A percentile compares a stretch with the other conserved stretches of the same genome.
Conservation (phyloP, 1,139 yeast species). For the Candida glucosophila region DNA sequence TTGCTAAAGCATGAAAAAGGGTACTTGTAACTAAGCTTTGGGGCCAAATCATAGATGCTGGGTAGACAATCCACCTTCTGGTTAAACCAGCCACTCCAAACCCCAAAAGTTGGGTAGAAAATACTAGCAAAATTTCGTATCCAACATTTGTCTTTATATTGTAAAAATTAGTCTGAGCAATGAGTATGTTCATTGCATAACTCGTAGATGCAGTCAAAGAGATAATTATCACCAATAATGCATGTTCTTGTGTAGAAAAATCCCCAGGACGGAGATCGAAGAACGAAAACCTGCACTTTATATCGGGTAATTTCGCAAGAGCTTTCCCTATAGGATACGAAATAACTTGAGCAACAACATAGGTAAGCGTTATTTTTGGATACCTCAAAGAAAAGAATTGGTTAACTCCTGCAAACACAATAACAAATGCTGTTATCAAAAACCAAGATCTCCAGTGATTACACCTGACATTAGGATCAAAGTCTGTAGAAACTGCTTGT, state of each 20-base stretch:
- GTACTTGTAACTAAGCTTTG: constrained; percentile 15
- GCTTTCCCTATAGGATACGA: constrained; percentile 48
- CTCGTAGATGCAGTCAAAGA: constrained; percentile 37
- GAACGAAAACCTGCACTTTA: constrained; percentile 30
- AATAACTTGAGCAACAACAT: constrained; percentile 43
- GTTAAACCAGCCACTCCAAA: constrained; percentile 15
- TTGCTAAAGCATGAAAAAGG: constrained; percentile 14
- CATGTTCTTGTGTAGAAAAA: constrained; percentile 36
- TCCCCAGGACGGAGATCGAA: constrained; percentile 48
- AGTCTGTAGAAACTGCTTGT: constrained; percentile 10
- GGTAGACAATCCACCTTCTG: constrained; percentile 16
- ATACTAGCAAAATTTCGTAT: constrained; percentile 36
- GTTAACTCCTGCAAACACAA: constrained; percentile 14
- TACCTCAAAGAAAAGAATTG: constrained; percentile 15
- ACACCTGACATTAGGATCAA: constrained; percentile 8
- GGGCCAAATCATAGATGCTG: constrained; percentile 19
- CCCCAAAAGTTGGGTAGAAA: constrained; percentile 19
- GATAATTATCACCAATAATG: constrained; percentile 44
- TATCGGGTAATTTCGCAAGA: constrained; percentile 36
- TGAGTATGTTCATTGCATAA: constrained; percentile 35
- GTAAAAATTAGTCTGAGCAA: constrained; percentile 38
- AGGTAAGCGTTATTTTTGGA: constrained; percentile 13
- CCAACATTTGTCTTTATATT: constrained; percentile 32
- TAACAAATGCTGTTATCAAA: constrained; percentile 9
- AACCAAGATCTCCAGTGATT: constrained; percentile 13